These are phyloP conservation scores for Pseudevernia furfuracea DNA, from an alignment of 495 filamentous ascomycete species.

Conservation along the genomic window DNA sequence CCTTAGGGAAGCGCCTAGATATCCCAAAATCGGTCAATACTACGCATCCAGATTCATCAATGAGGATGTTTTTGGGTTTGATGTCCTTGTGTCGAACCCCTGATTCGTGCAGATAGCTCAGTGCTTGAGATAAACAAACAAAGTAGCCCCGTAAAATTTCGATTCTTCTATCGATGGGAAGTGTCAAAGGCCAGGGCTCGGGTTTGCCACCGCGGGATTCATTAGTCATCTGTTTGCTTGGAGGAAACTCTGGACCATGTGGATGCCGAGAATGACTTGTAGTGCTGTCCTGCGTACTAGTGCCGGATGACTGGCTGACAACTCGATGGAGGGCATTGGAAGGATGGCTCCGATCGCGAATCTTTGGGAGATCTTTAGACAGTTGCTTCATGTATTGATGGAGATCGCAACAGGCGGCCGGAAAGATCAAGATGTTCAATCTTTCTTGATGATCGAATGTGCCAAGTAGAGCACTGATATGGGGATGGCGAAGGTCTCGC, in stretches of 20 bases:
- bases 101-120: slow-evolving; percentile 35
- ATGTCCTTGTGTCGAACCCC: slow-evolving; percentile 42
- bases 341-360: too few relatives aligned
- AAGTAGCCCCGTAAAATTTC: slow-evolving; percentile 20
- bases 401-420: slow-evolving; percentile 6
- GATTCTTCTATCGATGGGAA: background rate
- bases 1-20: slow-evolving; percentile 33
- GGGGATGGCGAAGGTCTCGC: slow-evolving; percentile 5
- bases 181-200: background rate
- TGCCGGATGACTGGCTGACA: background rate
- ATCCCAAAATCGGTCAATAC: slow-evolving; percentile 42
- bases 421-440: slow-evolving; percentile 5
- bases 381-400: slow-evolving; percentile 3
- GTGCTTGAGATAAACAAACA: slow-evolving; percentile 25
- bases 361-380: background rate
- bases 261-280: background rate
- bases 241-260: background rate
- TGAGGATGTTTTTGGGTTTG: slow-evolving; percentile 42
- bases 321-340: background rate
- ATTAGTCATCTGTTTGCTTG: background rate
- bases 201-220: background rate
- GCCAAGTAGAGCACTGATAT: slow-evolving; percentile 1
- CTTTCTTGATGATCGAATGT: slow-evolving; percentile 2
- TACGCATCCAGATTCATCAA: slow-evolving; percentile 30
- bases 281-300: background rate